Conservation (phyloP, 2,329 filamentous ascomycete genomes). For the Fusarium duplospermum region DNA sequence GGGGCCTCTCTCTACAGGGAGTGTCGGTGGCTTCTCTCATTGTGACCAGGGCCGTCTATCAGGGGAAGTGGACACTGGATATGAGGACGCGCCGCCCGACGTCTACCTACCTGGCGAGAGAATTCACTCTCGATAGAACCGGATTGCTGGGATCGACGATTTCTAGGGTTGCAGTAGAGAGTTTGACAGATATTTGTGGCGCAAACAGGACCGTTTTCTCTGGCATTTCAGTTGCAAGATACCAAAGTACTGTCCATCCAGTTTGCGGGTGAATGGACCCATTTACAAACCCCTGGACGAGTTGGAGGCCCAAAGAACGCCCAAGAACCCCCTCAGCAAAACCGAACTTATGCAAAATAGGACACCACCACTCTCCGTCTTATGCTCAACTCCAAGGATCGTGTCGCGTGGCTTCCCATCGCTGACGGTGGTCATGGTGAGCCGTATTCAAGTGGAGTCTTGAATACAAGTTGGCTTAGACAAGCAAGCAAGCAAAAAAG, state of each 20-base stretch:
- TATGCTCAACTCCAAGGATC: neutral
- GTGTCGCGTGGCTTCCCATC: neutral
- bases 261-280: neutral
- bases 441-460: constrained; percentile 5
- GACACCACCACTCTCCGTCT: neutral
- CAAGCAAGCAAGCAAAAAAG: neutral
- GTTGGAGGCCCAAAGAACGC: constrained; percentile 3
- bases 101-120: constrained; percentile 28
- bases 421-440: constrained; percentile 5
- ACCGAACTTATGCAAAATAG: neutral
- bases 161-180: neutral
- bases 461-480: neutral
- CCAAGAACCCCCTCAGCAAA: neutral
- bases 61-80: constrained; percentile 35
- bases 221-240: neutral
- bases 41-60: constrained; percentile 24
- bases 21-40: neutral
- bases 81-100: constrained; percentile 30
- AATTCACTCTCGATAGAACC: neutral
- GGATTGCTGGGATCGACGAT: neutral
- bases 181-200: constrained; percentile 5
- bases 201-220: neutral
- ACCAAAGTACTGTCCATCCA: neutral
- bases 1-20: neutral
- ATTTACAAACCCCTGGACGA: neutral